These are phyloP conservation scores for Taiozyma sp. DNA, from an alignment of 1,139 yeast genomes.

Conservation along the genomic window DNA sequence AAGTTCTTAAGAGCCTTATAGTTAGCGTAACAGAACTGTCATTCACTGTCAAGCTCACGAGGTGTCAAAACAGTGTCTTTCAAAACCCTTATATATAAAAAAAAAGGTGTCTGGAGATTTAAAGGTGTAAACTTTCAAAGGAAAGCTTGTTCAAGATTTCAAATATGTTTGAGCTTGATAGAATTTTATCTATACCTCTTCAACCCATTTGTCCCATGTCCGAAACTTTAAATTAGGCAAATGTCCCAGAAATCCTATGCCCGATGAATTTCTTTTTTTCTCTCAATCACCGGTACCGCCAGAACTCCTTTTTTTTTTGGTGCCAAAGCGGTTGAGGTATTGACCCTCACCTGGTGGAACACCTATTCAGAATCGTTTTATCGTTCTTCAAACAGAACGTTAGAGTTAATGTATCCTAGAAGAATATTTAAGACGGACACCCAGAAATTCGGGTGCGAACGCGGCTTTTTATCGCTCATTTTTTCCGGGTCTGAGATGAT, in stretches of 20 bases:
- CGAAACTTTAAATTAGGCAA: background rate
- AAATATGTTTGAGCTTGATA: background rate
- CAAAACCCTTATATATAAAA: background rate
- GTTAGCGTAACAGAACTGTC: background rate
- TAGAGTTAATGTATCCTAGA: too few species aligned
- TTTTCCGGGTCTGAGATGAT: background rate
- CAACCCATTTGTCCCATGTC: background rate
- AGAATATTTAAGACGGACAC: background rate
- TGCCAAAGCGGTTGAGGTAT: background rate
- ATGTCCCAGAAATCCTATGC: background rate
- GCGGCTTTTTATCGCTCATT: background rate
- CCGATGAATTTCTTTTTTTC: background rate
- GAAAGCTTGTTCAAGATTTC: background rate
- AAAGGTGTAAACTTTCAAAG: background rate
- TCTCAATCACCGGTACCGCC: background rate
- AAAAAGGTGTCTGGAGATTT: background rate
- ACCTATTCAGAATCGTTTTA: too few species aligned
- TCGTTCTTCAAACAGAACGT: too few species aligned
- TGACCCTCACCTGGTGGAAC: too few species aligned
- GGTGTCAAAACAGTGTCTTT: background rate
- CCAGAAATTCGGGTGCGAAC: background rate
- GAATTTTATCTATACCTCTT: background rate
- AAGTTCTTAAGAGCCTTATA: background rate
- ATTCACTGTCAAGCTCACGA: background rate
- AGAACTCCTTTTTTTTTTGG: background rate